phyloP scores from a whole-genome alignment of 257 asterid genomes.

The Gentiana straminea region DNA sequence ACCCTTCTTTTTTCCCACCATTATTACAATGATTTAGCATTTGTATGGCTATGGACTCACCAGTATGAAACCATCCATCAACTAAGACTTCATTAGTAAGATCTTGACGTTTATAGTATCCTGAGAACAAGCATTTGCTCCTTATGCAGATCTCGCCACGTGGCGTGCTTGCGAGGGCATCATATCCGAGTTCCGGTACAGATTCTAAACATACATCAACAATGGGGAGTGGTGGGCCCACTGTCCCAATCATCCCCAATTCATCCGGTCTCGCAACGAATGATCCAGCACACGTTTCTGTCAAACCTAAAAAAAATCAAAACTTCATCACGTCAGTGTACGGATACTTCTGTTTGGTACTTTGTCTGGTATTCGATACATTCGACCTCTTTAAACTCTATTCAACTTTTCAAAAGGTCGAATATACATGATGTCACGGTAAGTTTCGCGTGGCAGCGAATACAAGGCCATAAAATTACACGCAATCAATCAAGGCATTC shows the following conservation, averaged over 20 bases:
- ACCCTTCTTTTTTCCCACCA: too few species aligned
- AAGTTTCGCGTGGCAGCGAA: background rate
- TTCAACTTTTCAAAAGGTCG: too few species aligned
- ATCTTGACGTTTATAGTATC: constrained; percentile 67
- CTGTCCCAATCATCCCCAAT: constrained; percentile 59
- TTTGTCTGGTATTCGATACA: too few species aligned
- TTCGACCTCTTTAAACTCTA: too few species aligned
- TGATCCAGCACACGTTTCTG: constrained; percentile 86
- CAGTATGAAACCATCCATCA: constrained; percentile 84
- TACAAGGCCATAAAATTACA: background rate
- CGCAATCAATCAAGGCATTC: too few species aligned
- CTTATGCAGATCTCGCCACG: constrained; percentile 77
- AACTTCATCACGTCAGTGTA: background rate
- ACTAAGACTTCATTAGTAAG: constrained; percentile 61
- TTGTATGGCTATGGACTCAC: constrained; percentile 15
- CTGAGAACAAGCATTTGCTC: constrained; percentile 73
- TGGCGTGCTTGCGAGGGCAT: constrained; percentile 55
- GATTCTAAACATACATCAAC: constrained; percentile 70
- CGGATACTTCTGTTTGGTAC: background rate
- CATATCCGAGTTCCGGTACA: constrained; percentile 74
- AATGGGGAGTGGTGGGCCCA: constrained; percentile 72
- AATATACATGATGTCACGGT: too few species aligned
- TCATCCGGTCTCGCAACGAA: constrained; percentile 73
- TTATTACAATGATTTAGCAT: background rate
- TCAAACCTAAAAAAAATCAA: constrained; percentile 39